Evolutionary conservation across 805 yeast species (phyloP), one percentile per base, ranked within the genome.

Genomic region (Torulaspora delbrueckii): DNA sequence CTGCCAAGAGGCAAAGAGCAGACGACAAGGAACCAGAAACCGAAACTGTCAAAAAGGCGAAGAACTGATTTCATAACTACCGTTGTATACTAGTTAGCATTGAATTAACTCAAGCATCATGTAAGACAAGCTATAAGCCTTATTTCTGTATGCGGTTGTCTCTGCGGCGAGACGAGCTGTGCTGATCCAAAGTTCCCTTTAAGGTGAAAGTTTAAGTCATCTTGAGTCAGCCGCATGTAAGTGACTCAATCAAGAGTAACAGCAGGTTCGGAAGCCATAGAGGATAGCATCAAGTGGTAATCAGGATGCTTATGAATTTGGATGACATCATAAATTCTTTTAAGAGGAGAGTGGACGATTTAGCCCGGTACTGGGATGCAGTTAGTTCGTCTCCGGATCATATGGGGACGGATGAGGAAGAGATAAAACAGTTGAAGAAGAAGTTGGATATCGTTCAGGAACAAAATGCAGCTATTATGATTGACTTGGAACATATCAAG

Each of bases 1-100:
- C 69, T 46, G 70, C 72, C 12, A 65, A 65, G 54, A 66, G 68
- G 56, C 46, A 52, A 41, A 53, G 54, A 45, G 52, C 58, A 33
- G 51, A 45, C 2, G 57, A 48, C 36, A 48, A 45, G 24, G 48
- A 48, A 14, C 36, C 41, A 10, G 40, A 43, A 19, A 27, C 49
- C 13, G 38, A 43, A 12, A 28, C 52, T 14, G 45, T 44, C 24
- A 53, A 55, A 34, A 61, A 60, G 51, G 50, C 57, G 32, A 62
- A 63, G 45, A 57, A 57, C 37, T 45, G 37, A 14, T 31, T 14
- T 16, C 34, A 7, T 16, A 31, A 26, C 19, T 14, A 31, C 34
- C 26, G 32, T 24, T 39, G 38, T 39, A 44, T 39, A 44, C 40
- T 40, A 40, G 13, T 40, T 40, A 40, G 38, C 40, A 44, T 40